A percentile compares a stretch with the other conserved stretches of the same genome.
These are phyloP conservation scores for Cladobotryum mycophilum DNA, from an alignment of 2,329 filamentous ascomycete species.

Conservation along the genomic window DNA sequence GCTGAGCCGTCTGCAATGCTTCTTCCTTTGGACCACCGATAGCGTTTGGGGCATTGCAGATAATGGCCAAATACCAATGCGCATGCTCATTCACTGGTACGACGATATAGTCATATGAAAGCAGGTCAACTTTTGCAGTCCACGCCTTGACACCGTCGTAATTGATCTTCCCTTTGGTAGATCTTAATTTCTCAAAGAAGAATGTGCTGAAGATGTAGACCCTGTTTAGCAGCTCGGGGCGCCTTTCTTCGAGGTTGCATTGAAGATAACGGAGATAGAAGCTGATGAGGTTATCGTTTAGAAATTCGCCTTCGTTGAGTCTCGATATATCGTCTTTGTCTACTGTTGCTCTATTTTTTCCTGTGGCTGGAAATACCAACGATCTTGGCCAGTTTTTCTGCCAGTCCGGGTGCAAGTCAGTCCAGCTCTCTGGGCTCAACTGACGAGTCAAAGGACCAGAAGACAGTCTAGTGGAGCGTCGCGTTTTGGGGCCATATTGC, in stretches of 20 bases:
- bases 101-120: constrained; percentile 80
- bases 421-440: constrained; percentile 38
- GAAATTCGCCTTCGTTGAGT: constrained; percentile 74
- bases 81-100: constrained; percentile 82
- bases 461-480: constrained; percentile 21
- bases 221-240: constrained; percentile 51
- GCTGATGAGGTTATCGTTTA: constrained; percentile 88
- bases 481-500: constrained; percentile 14
- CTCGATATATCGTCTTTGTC: constrained; percentile 67
- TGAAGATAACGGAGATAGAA: constrained; percentile 80
- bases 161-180: constrained; percentile 59
- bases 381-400: constrained; percentile 47
- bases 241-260: constrained; percentile 47
- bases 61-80: constrained; percentile 95
- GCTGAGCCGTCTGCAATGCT: constrained; percentile 1
- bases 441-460: constrained; percentile 10
- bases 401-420: constrained; percentile 45
- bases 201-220: constrained; percentile 91
- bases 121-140: constrained; percentile 80
- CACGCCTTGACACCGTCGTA: constrained; percentile 81
- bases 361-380: constrained; percentile 54
- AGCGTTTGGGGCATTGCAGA: constrained; percentile 76
- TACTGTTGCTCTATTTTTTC: constrained; percentile 58
- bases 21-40: constrained; percentile 21
- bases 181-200: constrained; percentile 76